Evolutionary conservation across 192 early-diverging fungal species (phyloP).

Genomic region (Thamnidium elegans): DNA sequence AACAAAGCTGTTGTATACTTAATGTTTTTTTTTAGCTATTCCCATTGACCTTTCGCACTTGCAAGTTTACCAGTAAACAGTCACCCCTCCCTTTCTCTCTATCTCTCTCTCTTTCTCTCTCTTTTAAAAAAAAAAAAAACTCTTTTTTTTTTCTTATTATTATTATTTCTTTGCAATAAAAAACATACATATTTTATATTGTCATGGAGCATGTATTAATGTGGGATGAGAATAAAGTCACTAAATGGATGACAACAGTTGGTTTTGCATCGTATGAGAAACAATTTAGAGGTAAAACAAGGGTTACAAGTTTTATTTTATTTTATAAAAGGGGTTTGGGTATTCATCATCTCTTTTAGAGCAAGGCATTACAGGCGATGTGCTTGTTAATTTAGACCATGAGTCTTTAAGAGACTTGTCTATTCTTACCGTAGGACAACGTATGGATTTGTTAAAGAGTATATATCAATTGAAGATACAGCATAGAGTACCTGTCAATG

Average conservation of each 20-base stretch:
- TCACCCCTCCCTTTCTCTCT: neutral
- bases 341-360: conserved; percentile 47
- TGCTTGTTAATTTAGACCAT: conserved; percentile 86
- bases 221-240: conserved; percentile 56
- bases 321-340: neutral
- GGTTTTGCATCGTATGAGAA: conserved; percentile 55
- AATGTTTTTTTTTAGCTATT: conserved; percentile 19
- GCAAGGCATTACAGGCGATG: conserved; percentile 86
- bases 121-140: neutral
- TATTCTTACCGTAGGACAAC: conserved; percentile 80
- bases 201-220: conserved; percentile 51
- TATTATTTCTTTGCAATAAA: neutral
- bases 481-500: conserved; percentile 74
- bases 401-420: conserved; percentile 86
- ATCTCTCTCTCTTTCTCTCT: neutral
- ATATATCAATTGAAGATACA: conserved; percentile 83
- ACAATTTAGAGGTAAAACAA: conserved; percentile 50
- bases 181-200: conserved; percentile 7
- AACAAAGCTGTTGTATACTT: neutral
- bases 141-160: too few relatives aligned
- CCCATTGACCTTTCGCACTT: conserved; percentile 30
- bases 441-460: conserved; percentile 85
- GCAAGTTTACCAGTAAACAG: conserved; percentile 1
- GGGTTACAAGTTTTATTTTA: too few relatives aligned
- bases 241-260: conserved; percentile 51